Evolutionary conservation across 2,329 filamentous ascomycete species (phyloP).

Genomic region (Trichoderma asperellum): DNA sequence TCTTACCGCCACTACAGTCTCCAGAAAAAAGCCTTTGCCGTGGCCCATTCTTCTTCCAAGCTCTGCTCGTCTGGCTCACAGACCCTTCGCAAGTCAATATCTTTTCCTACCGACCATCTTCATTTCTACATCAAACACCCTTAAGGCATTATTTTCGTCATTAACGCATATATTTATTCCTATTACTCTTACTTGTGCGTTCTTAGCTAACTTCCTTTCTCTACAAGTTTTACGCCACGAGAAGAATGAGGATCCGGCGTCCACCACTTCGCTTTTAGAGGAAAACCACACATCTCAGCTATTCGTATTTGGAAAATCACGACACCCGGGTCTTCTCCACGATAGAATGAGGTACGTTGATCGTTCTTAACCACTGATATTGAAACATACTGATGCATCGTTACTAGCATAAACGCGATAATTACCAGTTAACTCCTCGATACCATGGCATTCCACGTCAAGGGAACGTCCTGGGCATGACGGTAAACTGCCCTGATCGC

Average conservation of each 20-base stretch:
- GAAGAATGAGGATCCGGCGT: not conserved
- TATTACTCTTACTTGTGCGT: not conserved
- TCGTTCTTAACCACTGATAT: not conserved
- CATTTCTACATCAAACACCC: not conserved
- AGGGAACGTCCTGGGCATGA: not conserved
- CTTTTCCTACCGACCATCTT: not conserved
- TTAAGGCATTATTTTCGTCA: no score
- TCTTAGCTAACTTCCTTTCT: not conserved
- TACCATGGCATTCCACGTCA: not conserved
- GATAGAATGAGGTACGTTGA: not conserved
- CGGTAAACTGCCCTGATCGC: not conserved
- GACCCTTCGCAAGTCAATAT: not conserved
- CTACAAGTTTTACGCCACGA: not conserved
- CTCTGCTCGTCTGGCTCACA: not conserved
- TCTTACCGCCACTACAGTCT: not conserved
- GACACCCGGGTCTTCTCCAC: not conserved
- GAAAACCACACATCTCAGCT: not conserved
- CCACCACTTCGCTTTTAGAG: not conserved
- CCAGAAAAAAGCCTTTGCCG: not conserved
- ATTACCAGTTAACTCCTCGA: not conserved
- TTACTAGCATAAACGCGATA: no score
- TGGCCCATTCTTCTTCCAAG: not conserved
- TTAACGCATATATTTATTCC: not conserved
- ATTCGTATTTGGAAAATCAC: not conserved
- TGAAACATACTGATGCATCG: not conserved